Conservation (phyloP, 2,329 filamentous ascomycete species). For the Aureobasidium sp. region DNA sequence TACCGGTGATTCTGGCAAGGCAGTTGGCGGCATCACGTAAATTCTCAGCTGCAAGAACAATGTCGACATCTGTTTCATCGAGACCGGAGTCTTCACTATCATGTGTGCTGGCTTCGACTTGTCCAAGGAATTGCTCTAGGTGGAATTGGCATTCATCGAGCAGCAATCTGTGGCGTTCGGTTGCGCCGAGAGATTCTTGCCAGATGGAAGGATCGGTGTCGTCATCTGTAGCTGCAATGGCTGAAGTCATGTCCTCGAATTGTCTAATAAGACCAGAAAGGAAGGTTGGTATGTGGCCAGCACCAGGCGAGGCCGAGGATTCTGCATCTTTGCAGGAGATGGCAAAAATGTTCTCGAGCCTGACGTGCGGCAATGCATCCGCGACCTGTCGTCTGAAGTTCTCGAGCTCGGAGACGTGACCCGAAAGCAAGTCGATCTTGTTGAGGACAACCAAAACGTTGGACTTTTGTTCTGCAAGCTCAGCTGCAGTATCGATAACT, state of each 20-base stretch:
- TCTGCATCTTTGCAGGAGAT: conserved; percentile 60
- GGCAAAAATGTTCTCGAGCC: conserved; percentile 44
- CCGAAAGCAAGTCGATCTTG: conserved; percentile 47
- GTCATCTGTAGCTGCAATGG: conserved; percentile 30
- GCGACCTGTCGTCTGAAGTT: conserved; percentile 26
- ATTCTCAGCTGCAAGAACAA: conserved; percentile 85
- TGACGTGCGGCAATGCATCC: conserved; percentile 37
- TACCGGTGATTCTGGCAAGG: conserved; percentile 81
- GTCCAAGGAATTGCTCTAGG: conserved; percentile 64
- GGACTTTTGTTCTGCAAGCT: conserved; percentile 44
- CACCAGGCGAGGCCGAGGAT: not conserved
- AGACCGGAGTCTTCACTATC: conserved; percentile 15
- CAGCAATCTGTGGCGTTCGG: conserved; percentile 78
- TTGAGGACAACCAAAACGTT: conserved; percentile 55
- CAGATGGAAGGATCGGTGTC: conserved; percentile 56
- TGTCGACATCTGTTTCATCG: conserved; percentile 55
- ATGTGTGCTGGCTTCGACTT: conserved; percentile 35
- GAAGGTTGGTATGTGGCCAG: conserved; percentile 58
- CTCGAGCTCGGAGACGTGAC: not conserved
- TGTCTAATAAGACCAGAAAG: conserved; percentile 58
- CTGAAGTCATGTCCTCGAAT: conserved; percentile 63
- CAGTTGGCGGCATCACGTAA: conserved; percentile 72
- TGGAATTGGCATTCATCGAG: conserved; percentile 65
- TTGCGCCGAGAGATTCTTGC: conserved; percentile 82
- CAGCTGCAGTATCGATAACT: conserved; percentile 47